phyloP scores from a whole-genome alignment of 306 rosid species.

The Neltuma alba region DNA sequence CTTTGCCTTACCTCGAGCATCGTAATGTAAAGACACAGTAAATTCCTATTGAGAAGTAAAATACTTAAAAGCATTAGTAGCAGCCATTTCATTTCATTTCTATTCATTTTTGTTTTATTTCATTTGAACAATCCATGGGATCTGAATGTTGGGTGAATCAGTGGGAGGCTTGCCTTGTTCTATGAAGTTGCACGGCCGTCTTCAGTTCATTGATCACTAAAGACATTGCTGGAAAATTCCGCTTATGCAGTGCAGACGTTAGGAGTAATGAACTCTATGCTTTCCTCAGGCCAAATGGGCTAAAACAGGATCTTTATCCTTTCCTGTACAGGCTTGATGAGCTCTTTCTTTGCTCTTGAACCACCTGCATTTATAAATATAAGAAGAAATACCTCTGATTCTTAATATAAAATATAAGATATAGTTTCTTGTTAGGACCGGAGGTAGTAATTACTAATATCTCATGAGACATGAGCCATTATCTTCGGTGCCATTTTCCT shows the following conservation, averaged over 20 bases:
- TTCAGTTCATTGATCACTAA: slow-evolving; percentile 34
- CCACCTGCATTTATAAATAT: background rate
- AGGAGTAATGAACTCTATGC: slow-evolving; percentile 32
- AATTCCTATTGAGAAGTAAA: background rate
- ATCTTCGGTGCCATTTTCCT: background rate
- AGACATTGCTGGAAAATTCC: slow-evolving; percentile 74
- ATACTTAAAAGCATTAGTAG: background rate
- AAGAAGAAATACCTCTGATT: too few relatives aligned
- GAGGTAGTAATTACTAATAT: background rate
- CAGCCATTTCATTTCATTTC: background rate
- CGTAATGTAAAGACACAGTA: background rate
- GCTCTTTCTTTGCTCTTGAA: slow-evolving; percentile 57
- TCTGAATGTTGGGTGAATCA: background rate
- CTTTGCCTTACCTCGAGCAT: background rate
- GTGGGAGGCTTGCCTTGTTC: background rate
- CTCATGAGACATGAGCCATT: background rate
- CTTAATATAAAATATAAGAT: too few relatives aligned
- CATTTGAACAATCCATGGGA: background rate
- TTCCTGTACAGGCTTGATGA: slow-evolving; percentile 59
- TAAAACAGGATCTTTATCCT: slow-evolving; percentile 58
- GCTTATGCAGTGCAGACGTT: slow-evolving; percentile 56
- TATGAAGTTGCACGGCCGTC: slow-evolving; percentile 44
- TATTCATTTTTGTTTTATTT: background rate
- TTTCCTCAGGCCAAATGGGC: slow-evolving; percentile 31
- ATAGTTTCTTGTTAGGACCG: too few relatives aligned